A percentile compares a stretch with the other conserved stretches of the same genome.
These are phyloP conservation scores for Paspalum notatum DNA, from an alignment of 176 grass and related monocot species.

Conservation along the genomic window DNA sequence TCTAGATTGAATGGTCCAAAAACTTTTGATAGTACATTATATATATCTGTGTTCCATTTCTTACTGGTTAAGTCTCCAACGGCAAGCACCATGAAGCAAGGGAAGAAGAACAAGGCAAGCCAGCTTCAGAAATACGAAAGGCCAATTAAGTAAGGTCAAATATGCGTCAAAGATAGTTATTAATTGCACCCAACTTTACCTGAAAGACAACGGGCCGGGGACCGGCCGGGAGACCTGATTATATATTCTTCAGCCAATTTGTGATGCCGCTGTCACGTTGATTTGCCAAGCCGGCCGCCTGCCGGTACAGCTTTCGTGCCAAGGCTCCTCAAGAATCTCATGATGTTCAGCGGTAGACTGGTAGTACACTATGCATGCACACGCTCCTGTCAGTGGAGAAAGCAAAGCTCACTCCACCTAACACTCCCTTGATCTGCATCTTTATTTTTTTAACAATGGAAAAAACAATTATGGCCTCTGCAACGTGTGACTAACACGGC, in stretches of 20 bases:
- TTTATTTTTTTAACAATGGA: neutral
- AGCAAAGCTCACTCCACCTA: constrained; percentile 10
- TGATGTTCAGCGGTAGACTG: constrained; percentile 19
- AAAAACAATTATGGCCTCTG: neutral
- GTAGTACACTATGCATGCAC: neutral
- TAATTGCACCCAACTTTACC: neutral
- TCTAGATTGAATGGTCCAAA: too few relatives aligned
- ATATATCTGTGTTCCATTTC: neutral
- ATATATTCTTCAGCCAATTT: constrained; percentile 31
- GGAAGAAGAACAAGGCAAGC: neutral
- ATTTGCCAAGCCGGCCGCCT: constrained; percentile 1
- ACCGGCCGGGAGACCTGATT: neutral
- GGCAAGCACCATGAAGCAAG: neutral
- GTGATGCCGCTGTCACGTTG: constrained; percentile 21
- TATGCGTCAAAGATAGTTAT: neutral
- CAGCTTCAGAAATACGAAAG: neutral
- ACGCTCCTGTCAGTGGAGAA: constrained; percentile 16
- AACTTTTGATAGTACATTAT: neutral
- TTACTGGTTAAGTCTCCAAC: constrained; percentile 37
- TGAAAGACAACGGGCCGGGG: neutral
- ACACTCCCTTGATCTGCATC: neutral
- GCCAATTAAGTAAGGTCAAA: neutral
- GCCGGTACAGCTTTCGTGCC: constrained; percentile 41
- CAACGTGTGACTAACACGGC: neutral
- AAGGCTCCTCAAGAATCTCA: constrained; percentile 9